Percentiles rank a stretch among this genome's conserved stretches.
phyloP scores from a whole-genome alignment of 2,329 filamentous ascomycete species.

The Onygenales sp. region DNA sequence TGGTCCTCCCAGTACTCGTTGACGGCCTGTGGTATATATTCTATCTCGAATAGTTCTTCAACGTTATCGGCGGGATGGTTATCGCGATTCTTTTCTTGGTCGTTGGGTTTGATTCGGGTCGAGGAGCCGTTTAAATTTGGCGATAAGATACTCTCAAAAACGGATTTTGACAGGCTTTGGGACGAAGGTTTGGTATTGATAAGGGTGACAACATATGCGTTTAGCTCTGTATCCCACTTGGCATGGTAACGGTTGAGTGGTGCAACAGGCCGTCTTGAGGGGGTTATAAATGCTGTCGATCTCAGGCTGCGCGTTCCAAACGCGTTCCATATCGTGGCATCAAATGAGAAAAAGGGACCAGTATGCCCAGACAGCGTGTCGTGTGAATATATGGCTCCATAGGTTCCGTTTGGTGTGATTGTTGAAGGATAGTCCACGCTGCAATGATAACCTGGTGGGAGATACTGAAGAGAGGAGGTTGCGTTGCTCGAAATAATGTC shows the following conservation, averaged over 20 bases:
- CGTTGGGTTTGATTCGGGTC: neutral
- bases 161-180: no score
- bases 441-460: slow-evolving; percentile 6
- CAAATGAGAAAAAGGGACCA: slow-evolving; percentile 5
- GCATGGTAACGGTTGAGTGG: neutral
- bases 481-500: slow-evolving; percentile 5
- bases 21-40: neutral
- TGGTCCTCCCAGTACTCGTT: slow-evolving; percentile 3
- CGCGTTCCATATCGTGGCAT: slow-evolving; percentile 5
- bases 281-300: slow-evolving; percentile 8
- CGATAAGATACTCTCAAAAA: no score
- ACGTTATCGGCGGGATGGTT: neutral
- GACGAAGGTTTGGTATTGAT: no score
- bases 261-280: slow-evolving; percentile 2
- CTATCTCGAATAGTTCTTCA: slow-evolving; percentile 7
- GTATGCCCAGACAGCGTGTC: neutral
- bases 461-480: slow-evolving; percentile 1
- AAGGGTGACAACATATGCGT: slow-evolving; percentile 2
- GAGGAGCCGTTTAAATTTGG: no score
- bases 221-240: slow-evolving; percentile 2
- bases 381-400: slow-evolving; percentile 3
- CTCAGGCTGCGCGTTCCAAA: slow-evolving; percentile 1
- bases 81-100: neutral
- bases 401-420: slow-evolving; percentile 2
- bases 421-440: slow-evolving; percentile 5